Percentiles rank a stretch among this genome's conserved stretches.
phyloP scores from a whole-genome alignment of 2,329 filamentous ascomycete genomes.

The Aurifilum marmelostoma region DNA sequence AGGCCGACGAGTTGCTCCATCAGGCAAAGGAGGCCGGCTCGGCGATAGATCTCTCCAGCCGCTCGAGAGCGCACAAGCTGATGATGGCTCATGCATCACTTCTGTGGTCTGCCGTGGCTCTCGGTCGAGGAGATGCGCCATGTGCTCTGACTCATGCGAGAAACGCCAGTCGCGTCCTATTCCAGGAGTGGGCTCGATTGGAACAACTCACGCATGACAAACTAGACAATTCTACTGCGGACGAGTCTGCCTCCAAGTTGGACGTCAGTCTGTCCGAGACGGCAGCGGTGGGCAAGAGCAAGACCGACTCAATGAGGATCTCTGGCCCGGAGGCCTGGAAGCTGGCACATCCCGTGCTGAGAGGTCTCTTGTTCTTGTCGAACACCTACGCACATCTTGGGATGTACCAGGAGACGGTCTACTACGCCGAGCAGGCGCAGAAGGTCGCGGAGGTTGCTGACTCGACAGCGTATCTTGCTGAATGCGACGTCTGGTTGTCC shows the following conservation, averaged over 20 bases:
- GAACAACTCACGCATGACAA: conserved; percentile 44
- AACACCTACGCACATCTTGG: conserved; percentile 81
- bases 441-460: conserved; percentile 73
- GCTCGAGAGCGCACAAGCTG: conserved; percentile 46
- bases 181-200: conserved; percentile 58
- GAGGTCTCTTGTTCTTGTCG: conserved; percentile 73
- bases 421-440: conserved; percentile 82
- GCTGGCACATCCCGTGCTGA: conserved; percentile 73
- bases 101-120: conserved; percentile 66
- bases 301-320: conserved; percentile 34
- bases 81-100: conserved; percentile 63
- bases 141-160: conserved; percentile 62
- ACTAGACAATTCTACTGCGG: conserved; percentile 32
- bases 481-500: conserved; percentile 58
- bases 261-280: conserved; percentile 29
- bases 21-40: conserved; percentile 44
- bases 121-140: conserved; percentile 64
- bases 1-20: conserved; percentile 52
- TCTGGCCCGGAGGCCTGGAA: conserved; percentile 77
- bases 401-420: conserved; percentile 83
- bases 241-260: conserved; percentile 14
- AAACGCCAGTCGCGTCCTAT: conserved; percentile 58
- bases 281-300: conserved; percentile 34
- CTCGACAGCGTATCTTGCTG: conserved; percentile 61
- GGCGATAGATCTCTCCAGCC: conserved; percentile 34